Conservation (phyloP, 2,329 filamentous ascomycete genomes). For the Geosmithia flava region DNA sequence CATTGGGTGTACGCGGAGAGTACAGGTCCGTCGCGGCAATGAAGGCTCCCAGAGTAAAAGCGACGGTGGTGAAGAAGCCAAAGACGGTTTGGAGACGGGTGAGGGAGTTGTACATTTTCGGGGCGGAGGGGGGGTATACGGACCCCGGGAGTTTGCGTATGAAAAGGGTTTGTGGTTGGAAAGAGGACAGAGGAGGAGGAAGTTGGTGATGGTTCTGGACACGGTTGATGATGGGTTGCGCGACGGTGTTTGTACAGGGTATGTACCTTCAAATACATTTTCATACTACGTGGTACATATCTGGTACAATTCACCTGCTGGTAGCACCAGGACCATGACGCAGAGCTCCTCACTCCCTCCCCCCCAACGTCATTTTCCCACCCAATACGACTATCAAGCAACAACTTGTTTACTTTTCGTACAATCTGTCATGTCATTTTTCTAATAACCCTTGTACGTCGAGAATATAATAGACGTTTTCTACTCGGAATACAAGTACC, state of each 20-base stretch:
- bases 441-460: too few species aligned
- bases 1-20: conserved; percentile 54
- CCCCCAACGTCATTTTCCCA: too few species aligned
- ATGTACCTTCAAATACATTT: not conserved
- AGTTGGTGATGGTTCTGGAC: not conserved
- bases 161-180: not conserved
- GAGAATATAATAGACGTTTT: too few species aligned
- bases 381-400: too few species aligned
- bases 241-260: not conserved
- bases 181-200: not conserved
- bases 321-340: too few species aligned
- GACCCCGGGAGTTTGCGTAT: not conserved
- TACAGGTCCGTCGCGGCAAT: conserved; percentile 73
- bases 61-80: conserved; percentile 94
- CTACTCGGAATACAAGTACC: too few species aligned
- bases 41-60: conserved; percentile 65
- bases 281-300: not conserved
- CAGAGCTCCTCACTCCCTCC: too few species aligned
- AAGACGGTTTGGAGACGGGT: conserved; percentile 87
- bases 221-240: not conserved
- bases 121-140: not conserved
- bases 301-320: too few species aligned
- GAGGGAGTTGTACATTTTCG: conserved; percentile 73
- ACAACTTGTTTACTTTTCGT: too few species aligned
- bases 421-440: too few species aligned